Conservation (phyloP, 2,329 filamentous ascomycete species). For the Orbilia quercus region DNA sequence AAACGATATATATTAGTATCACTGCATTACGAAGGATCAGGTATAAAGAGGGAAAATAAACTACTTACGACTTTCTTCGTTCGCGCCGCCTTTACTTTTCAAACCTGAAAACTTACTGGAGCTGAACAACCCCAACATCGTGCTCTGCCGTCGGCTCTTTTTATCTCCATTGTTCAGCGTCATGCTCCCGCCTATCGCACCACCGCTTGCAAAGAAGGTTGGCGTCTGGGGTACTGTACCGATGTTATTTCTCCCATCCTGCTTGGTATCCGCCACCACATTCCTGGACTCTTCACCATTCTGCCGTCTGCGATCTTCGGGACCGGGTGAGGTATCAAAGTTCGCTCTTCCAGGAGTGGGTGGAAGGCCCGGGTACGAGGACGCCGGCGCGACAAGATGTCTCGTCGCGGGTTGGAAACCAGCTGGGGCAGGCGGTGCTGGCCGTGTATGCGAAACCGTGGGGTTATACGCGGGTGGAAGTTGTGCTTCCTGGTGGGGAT, state of each 20-base stretch:
- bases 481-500: conserved; percentile 50
- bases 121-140: conserved; percentile 56
- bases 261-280: conserved; percentile 28
- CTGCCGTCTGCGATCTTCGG: conserved; percentile 33
- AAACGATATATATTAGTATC: conserved; percentile 19
- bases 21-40: background rate
- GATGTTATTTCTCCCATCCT: conserved; percentile 28
- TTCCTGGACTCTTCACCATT: conserved; percentile 16
- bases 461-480: conserved; percentile 25
- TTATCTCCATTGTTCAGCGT: conserved; percentile 47
- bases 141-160: conserved; percentile 54
- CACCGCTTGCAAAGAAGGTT: conserved; percentile 51
- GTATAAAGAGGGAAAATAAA: background rate
- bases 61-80: conserved; percentile 56
- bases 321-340: conserved; percentile 25
- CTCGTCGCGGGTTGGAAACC: conserved; percentile 11
- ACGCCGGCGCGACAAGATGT: conserved; percentile 25
- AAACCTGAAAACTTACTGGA: conserved; percentile 49
- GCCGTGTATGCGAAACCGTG: conserved; percentile 5
- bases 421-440: conserved; percentile 26
- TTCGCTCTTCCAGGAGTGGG: conserved; percentile 52
- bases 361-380: conserved; percentile 35
- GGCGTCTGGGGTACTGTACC: conserved; percentile 45
- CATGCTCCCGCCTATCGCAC: conserved; percentile 49
- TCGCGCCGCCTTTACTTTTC: conserved; percentile 41